Conservation (phyloP, 148 eudicot genomes). For the Vaccinium myrtillus region DNA sequence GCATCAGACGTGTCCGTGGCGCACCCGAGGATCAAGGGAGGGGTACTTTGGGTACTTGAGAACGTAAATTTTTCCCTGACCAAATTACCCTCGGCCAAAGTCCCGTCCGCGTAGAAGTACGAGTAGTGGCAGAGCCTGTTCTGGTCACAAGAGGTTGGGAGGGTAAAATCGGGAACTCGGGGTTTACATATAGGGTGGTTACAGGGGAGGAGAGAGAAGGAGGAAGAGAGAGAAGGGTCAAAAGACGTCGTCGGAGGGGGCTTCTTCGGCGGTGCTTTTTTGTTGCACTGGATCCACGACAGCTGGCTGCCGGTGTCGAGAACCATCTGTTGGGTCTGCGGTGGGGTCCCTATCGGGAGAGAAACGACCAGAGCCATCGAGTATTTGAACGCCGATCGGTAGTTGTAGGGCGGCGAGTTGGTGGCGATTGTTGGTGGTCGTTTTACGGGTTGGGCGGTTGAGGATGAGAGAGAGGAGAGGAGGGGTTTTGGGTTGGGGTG, state of each 20-base stretch:
- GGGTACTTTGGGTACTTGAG: constrained; percentile 40
- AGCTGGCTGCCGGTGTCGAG: constrained; percentile 59
- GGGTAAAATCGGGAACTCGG: constrained; percentile 48
- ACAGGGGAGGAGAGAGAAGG: constrained; percentile 52
- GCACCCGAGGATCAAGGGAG: constrained; percentile 52
- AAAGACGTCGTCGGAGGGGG: constrained; percentile 37
- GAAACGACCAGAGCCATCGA: constrained; percentile 56
- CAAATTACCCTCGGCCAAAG: constrained; percentile 53
- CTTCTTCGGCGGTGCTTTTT: constrained; percentile 9
- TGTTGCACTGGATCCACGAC: constrained; percentile 54
- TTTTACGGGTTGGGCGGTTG: background rate
- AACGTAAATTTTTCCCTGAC: constrained; percentile 46
- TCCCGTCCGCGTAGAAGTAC: constrained; percentile 57
- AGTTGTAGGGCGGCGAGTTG: constrained; percentile 25
- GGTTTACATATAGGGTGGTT: constrained; percentile 52
- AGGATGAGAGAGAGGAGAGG: constrained; percentile 7
- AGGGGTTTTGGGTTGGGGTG: background rate
- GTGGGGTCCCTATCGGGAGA: constrained; percentile 57
- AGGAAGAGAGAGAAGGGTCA: constrained; percentile 52
- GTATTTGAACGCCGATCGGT: constrained; percentile 37
- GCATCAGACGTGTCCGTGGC: constrained; percentile 38
- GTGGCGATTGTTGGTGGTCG: background rate
- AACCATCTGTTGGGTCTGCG: constrained; percentile 55
- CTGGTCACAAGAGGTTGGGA: constrained; percentile 55
- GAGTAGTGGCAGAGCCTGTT: constrained; percentile 57